These are phyloP conservation scores for Mycena sp. DNA, from an alignment of 1,284 basidiomycete genomes.

Conservation along the genomic window DNA sequence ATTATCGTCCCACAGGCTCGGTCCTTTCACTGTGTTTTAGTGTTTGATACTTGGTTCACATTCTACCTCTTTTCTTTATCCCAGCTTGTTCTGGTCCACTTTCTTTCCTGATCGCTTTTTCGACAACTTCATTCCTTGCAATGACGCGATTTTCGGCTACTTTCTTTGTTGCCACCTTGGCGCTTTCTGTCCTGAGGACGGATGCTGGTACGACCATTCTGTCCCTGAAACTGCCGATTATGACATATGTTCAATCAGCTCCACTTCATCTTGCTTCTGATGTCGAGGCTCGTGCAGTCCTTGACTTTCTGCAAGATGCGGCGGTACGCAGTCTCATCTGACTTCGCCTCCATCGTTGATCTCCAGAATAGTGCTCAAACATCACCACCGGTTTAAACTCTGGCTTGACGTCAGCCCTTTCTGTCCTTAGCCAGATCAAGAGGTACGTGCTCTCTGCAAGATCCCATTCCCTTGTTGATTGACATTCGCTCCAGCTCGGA, in stretches of 20 bases:
- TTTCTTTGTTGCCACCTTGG: constrained; percentile 9
- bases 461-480: background rate
- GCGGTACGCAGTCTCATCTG: background rate
- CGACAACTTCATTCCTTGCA: too few species aligned
- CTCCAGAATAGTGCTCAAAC: constrained; percentile 15
- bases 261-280: constrained; percentile 15
- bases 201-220: constrained; percentile 7
- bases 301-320: constrained; percentile 18
- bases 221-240: background rate
- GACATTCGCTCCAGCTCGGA: constrained; percentile 1
- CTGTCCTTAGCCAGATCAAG: constrained; percentile 25
- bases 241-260: background rate
- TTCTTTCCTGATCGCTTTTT: too few species aligned
- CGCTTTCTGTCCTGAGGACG: constrained; percentile 21
- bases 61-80: background rate
- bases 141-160: constrained; percentile 24
- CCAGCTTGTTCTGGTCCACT: constrained; percentile 15
- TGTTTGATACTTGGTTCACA: constrained; percentile 2
- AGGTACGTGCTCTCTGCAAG: constrained; percentile 3
- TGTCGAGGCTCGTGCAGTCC: constrained; percentile 22
- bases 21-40: background rate
- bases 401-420: constrained; percentile 21
- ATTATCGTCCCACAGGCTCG: background rate
- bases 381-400: constrained; percentile 19
- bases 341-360: background rate